Evolutionary conservation across 2,329 filamentous ascomycete genomes (phyloP), one percentile per base, ranked within the genome.

Genomic region (Alternaria sp.): DNA sequence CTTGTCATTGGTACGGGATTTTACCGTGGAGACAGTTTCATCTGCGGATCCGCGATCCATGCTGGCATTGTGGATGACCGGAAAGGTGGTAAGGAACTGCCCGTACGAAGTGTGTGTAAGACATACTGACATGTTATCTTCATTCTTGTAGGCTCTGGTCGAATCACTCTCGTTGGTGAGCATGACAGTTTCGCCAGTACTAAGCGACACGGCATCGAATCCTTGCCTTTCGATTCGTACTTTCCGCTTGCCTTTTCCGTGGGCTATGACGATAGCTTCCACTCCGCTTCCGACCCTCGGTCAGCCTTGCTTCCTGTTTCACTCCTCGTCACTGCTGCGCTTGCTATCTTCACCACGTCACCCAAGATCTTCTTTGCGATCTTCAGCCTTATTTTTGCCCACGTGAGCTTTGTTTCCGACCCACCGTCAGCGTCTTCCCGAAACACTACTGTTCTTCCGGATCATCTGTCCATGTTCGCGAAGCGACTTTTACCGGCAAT

Each of bases 171-270:
- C 17, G 84, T 91, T 25, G 94, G 94, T 15, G 84, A 88, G 49
- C 86, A 88, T 55, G 82, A 86, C 57, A 83, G 86, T 47, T 97
- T 89, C 74, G 79, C 84, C 54, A 84, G 86, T 47, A 89, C 89
- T 7, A 84, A 86, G 47, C 85, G 84, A 11, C 83, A 97, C 75
- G 92, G 91, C 44, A 93, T 98, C 65, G 80, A 85, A 46, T 97
- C 93, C 62, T 84, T 92, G 54, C 86, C 81, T 1, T 98, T 98
- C 74, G 88, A 93, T 67, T 94, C 93, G 0, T 92, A 92, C 68
- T 99, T 99, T 72, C 95, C 95, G 1, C 89, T 93, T 17, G 90
- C 93, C 0, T 97, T 92, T 77, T 88, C 87, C n/a, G 96, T 98
- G 67, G 81, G 90, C 6, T 80, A 83, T 5, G 85, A 86, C 26